A percentile compares a stretch with the other conserved stretches of the same genome.
Evolutionary conservation across 1,284 basidiomycete species (phyloP).

Genomic region (Boletus hoseneyae): DNA sequence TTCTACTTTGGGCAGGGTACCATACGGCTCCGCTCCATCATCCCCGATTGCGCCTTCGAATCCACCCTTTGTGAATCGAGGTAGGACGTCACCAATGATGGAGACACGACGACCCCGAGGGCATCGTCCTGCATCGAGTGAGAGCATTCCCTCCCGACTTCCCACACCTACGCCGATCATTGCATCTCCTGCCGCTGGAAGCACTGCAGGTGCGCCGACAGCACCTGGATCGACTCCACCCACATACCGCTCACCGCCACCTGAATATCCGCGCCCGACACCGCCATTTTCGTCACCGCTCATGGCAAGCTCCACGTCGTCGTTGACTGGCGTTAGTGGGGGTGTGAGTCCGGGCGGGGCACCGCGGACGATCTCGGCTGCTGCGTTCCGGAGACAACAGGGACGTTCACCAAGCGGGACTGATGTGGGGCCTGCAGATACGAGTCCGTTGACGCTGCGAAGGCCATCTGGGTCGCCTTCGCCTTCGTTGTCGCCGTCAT

Average conservation of each 20-base stretch:
- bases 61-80: conserved; percentile 28
- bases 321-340: conserved; percentile 24
- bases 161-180: conserved; percentile 3
- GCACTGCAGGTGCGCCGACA: not conserved
- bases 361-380: conserved; percentile 64
- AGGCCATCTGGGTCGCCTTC: conserved; percentile 20
- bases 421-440: conserved; percentile 35
- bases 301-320: conserved; percentile 35
- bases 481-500: conserved; percentile 1
- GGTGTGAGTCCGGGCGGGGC: conserved; percentile 11
- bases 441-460: conserved; percentile 47
- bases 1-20: not conserved
- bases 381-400: conserved; percentile 64
- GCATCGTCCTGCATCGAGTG: conserved; percentile 5
- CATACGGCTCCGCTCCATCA: conserved; percentile 18
- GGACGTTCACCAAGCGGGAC: conserved; percentile 33
- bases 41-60: conserved; percentile 32
- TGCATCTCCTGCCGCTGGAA: not conserved
- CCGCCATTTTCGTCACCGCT: conserved; percentile 31
- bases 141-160: conserved; percentile 18
- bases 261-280: conserved; percentile 33
- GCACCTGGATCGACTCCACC: conserved; percentile 19
- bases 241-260: conserved; percentile 38
- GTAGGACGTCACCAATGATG: conserved; percentile 1
- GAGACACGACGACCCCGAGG: conserved; percentile 8